Base-by-base conservation (phyloP, 2,329 filamentous ascomycete species). In the Arachnomyces sp. region DNA sequence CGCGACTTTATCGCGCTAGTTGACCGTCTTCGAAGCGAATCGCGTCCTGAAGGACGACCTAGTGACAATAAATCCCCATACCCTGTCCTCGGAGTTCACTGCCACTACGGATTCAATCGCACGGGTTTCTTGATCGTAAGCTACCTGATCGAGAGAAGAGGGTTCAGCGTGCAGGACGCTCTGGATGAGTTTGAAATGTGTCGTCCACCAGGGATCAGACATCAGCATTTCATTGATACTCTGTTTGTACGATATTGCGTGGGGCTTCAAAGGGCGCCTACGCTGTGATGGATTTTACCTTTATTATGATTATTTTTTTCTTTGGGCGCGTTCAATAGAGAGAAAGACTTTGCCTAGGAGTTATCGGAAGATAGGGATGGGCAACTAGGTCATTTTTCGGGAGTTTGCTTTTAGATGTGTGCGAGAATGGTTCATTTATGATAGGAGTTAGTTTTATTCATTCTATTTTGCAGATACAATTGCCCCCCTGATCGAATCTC, bases 91-190 rank as follows among this genome's bases (percentile, higher is more conserved):
- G 89, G 82, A 2, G 86, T 94, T 0, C 90, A 96, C 59, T 96
- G 90, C 54, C 90, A 96, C 56, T 95, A 95, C 52, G 90, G 90
- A 0, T 95, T 93, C 66, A 95, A 96, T 59, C 77, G 89, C 15
- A 95, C 90, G 0, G 90, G 90, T 0, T 94, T 90, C 59, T 84
- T 95, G 56, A 78, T 96, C 37, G 82, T 86, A 25, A 87, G 81
- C 54, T 96, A 95, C 56, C 69, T 96, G n/a, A 81, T 95, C 11
- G 88, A 95, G 65, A 72, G 79, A 34, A 76, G 83, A 49, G 80
- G 77, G 0, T 89, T 77, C 53, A 68, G 67, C 15, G 76, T 94
- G 2, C 76, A 84, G 52, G 78, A 82, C 40, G 90, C 90, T 1
- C 79, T 96, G 44, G 78, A 85, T 38, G 74, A 79, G 44, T 96